A percentile compares a stretch with the other conserved stretches of the same genome.
Conservation (phyloP, 2,329 filamentous ascomycete genomes). For the Arthrinium puccinioides region DNA sequence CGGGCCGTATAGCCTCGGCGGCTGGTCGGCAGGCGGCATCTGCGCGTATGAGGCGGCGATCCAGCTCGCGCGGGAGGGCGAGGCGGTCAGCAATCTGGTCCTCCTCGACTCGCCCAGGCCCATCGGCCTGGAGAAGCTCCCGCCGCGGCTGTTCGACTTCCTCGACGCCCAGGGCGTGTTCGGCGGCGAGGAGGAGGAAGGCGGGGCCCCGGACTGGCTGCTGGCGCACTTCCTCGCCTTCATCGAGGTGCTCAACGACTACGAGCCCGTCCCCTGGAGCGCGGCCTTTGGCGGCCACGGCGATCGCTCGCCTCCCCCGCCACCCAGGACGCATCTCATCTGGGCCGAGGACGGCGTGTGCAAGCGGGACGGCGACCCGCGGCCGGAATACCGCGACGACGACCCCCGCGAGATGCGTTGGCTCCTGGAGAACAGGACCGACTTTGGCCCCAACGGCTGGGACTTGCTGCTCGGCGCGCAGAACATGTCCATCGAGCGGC, state of each 20-base stretch:
- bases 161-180: constrained; percentile 39
- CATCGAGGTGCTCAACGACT: neutral
- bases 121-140: constrained; percentile 37
- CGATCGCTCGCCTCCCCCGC: neutral
- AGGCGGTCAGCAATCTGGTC: constrained; percentile 28
- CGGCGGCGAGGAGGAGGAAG: constrained; percentile 8
- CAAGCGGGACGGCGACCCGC: neutral
- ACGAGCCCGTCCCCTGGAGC: neutral
- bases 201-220: neutral
- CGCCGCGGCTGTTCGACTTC: constrained; percentile 39
- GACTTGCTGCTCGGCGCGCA: neutral
- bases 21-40: constrained; percentile 47
- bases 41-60: constrained; percentile 36
- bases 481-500: neutral
- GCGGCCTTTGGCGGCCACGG: no score
- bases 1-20: constrained; percentile 40
- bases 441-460: constrained; percentile 1
- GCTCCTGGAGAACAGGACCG: neutral
- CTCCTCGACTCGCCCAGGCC: constrained; percentile 36
- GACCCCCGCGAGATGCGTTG: neutral
- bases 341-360: neutral
- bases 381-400: neutral
- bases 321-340: neutral
- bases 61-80: constrained; percentile 27
- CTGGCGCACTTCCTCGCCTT: constrained; percentile 2